Evolutionary conservation across 352 stramenopile genomes (phyloP).

Genomic region (Pythium aquatile): DNA sequence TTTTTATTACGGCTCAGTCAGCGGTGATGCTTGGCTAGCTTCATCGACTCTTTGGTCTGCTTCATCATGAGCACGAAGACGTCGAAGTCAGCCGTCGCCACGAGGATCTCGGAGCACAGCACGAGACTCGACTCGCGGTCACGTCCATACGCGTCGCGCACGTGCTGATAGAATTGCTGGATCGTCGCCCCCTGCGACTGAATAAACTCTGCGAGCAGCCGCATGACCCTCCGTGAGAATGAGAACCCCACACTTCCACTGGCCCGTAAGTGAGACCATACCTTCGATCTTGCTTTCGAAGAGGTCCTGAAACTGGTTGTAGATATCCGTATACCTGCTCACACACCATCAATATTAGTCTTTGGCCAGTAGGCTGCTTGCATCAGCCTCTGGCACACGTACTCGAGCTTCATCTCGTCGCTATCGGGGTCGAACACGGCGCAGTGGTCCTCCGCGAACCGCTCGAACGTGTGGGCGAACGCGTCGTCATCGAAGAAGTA

Average conservation of each 20-base stretch:
- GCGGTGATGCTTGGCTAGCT: slow-evolving; percentile 43
- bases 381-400: background rate
- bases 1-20: background rate
- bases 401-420: slow-evolving; percentile 84
- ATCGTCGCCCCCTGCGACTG: slow-evolving; percentile 52
- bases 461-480: slow-evolving; percentile 70
- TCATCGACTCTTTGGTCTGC: slow-evolving; percentile 67
- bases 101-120: slow-evolving; percentile 73
- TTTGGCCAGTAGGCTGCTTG: no score
- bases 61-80: slow-evolving; percentile 86
- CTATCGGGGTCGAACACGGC: slow-evolving; percentile 60
- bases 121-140: slow-evolving; percentile 63
- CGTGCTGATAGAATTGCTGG: slow-evolving; percentile 63
- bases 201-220: slow-evolving; percentile 47
- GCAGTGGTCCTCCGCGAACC: slow-evolving; percentile 63
- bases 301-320: slow-evolving; percentile 70
- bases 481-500: slow-evolving; percentile 84
- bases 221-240: background rate
- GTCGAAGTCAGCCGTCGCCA: slow-evolving; percentile 76
- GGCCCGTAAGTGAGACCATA: slow-evolving; percentile 9
- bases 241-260: no score
- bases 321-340: slow-evolving; percentile 72
- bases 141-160: slow-evolving; percentile 52
- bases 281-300: slow-evolving; percentile 82
- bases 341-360: slow-evolving; percentile 1